Evolutionary conservation across 768 basidiomycete species (phyloP), one percentile per base, ranked within the genome.

Genomic region (Mycena amicta): DNA sequence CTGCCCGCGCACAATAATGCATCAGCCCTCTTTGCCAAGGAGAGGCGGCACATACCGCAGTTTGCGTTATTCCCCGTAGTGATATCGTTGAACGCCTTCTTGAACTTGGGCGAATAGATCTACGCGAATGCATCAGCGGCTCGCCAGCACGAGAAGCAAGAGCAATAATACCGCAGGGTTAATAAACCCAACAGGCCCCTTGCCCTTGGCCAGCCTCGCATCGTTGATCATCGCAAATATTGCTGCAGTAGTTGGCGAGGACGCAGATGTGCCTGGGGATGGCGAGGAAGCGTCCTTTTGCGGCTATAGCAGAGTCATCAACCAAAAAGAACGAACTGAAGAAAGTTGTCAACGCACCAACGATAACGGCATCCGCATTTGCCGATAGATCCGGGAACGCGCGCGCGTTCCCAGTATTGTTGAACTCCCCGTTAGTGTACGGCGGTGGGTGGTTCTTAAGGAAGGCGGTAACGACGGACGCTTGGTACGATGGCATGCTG

Each of bases 361-460:
- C 20, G 2, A 40, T 33, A n/a, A 22, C 20, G 29, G 50, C 31
- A 13, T 40, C 15, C 11, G 8, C 81, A 28, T 83, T 82, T 1
- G 80, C 82, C 30, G 81, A 73, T 26, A 83, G 60, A 63, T 83
- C 82, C 1, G 82, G 82, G 69, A 70, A 82, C 16, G 69, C 82
- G 30, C 82, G 78, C 22, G 73, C 77, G n/a, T 61, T 74, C 52
- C 78, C 78, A 8, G 75, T 75, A 52, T 80, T 76, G 60, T 83
- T 83, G 67, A 79, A 83, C 54, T 79, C 70, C 16, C 66, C 70
- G 22, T 68, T 30, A 2, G 72, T 70, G 68, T 72, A 83, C 4
- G 76, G 60, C 12, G 82, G 80, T 5, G 77, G 77, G 46, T 74
- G 69, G 8, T 70, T 62, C 40, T 56, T 70, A 62, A 82, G 61